These are phyloP conservation scores for Colletotrichum tropicale DNA, from an alignment of 2,329 filamentous ascomycete species.

Conservation along the genomic window DNA sequence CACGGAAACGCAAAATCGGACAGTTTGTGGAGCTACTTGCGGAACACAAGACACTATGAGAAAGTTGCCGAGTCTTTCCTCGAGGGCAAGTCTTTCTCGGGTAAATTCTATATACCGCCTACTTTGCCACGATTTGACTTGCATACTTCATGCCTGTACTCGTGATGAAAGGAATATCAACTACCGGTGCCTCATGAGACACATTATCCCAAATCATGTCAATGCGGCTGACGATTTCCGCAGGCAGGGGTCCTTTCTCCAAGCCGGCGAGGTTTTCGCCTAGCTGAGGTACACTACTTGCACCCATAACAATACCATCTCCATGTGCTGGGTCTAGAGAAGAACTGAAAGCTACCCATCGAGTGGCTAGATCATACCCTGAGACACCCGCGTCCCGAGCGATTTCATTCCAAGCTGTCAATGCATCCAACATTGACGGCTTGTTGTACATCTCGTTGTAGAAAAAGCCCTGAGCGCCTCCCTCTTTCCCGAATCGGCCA, in stretches of 20 bases:
- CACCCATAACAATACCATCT: background rate
- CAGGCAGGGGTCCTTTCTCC: background rate
- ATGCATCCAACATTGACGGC: background rate
- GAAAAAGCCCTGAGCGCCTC: background rate
- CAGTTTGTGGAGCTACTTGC: constrained; percentile 45
- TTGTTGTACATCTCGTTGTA: background rate
- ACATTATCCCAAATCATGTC: background rate
- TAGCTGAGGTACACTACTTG: background rate
- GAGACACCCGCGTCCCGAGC: background rate
- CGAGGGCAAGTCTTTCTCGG: too few relatives aligned
- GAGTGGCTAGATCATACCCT: background rate
- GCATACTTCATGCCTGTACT: background rate
- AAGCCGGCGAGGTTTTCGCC: background rate
- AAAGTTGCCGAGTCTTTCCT: background rate
- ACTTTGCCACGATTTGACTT: background rate
- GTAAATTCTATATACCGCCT: background rate
- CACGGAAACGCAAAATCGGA: constrained; percentile 39
- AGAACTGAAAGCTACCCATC: background rate
- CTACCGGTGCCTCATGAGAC: background rate
- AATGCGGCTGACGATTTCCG: background rate
- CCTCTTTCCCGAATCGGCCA: background rate
- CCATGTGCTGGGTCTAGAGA: background rate
- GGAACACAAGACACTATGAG: constrained; percentile 31
- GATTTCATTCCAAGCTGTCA: background rate
- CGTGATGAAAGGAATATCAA: background rate